Evolutionary conservation across 2,329 filamentous ascomycete species (phyloP), one percentile per base, ranked within the genome.

Genomic region (Pezicula radicicola): DNA sequence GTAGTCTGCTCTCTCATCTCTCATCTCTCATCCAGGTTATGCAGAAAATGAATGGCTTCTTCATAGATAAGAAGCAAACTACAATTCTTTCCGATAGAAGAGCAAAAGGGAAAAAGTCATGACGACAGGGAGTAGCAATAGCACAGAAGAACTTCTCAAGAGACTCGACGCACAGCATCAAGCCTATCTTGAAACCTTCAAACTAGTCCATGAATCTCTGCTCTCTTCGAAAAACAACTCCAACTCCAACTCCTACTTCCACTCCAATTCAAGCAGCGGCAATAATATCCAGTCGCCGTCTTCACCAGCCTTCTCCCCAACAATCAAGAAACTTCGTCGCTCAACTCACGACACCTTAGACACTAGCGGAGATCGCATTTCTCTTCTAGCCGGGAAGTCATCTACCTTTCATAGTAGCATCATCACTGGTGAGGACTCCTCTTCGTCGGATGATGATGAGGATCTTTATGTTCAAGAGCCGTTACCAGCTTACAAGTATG

Each of bases 391-490:
- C 33, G 50, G 13, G 48, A 49, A 43, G 6, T 42, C 58, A 2
- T 35, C 48, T 2, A 62, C 58, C 10, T 50, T 55, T 12, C 52
- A 56, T 13, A 57, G 53, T 33, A 59, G 56, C 4, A 47, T 61
- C 4, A 37, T 60, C 25, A 62, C 59, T 16, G 65, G 67, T 15
- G 70, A 72, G 4, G 67, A 68, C 27, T 64, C 65, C 7, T 66
- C 69, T 33, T 57, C 60, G 8, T 67, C 67, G 21, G 70, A 72
- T 28, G 64, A 69, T 27, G 67, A 72, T 51, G 66, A 68, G 30
- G 60, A 63, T 9, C 58, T 70, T 15, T 73, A 69, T 55, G 71
- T 74, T 4, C 72, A 73, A 54, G 61, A 62, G 15, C 63, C 70
- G 15, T 59, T 78, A 18, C 66, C 70, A 2, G 53, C 66, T 0